Conservation (phyloP, 2,329 filamentous ascomycete species). For the Curvularia verruculosa region DNA sequence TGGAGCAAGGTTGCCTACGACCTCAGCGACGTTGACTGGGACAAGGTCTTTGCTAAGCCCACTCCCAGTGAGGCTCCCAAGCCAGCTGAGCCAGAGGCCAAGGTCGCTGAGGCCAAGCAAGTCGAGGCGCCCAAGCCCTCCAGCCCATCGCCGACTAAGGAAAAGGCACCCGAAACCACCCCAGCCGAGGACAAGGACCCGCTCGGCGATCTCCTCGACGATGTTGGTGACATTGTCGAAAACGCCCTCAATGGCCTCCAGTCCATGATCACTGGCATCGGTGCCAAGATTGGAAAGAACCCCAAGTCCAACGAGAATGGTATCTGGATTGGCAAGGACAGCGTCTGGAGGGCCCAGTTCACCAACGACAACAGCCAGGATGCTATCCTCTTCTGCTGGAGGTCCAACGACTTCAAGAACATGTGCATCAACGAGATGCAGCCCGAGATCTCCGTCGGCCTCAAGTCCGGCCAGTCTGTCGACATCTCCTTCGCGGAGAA, state of each 20-base stretch:
- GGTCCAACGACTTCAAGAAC: constrained; percentile 38
- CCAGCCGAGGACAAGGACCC: constrained; percentile 7
- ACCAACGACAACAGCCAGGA: constrained; percentile 43
- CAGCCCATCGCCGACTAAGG: background rate
- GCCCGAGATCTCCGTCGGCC: constrained; percentile 49
- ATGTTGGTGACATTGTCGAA: constrained; percentile 13
- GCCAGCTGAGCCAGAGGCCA: constrained; percentile 16
- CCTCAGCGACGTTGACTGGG: constrained; percentile 37
- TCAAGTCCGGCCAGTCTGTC: constrained; percentile 46
- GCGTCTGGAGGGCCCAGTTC: constrained; percentile 45
- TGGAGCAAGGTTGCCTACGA: constrained; percentile 38
- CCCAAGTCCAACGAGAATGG: constrained; percentile 35
- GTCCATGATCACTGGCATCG: constrained; percentile 26
- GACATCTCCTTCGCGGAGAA: constrained; percentile 49
- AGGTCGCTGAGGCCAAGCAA: constrained; percentile 22
- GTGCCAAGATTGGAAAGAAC: constrained; percentile 37
- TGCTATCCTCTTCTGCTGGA: constrained; percentile 48
- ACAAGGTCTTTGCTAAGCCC: constrained; percentile 25
- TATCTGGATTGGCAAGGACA: constrained; percentile 47
- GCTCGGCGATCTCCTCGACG: constrained; percentile 7
- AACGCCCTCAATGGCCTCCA: constrained; percentile 29
- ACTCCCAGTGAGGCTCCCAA: constrained; percentile 5
- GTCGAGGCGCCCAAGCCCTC: background rate
- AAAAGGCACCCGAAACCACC: constrained; percentile 8
- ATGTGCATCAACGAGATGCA: constrained; percentile 47